Base-by-base conservation (phyloP, 2,329 filamentous ascomycete genomes). In the Aspergillus alliaceus region DNA sequence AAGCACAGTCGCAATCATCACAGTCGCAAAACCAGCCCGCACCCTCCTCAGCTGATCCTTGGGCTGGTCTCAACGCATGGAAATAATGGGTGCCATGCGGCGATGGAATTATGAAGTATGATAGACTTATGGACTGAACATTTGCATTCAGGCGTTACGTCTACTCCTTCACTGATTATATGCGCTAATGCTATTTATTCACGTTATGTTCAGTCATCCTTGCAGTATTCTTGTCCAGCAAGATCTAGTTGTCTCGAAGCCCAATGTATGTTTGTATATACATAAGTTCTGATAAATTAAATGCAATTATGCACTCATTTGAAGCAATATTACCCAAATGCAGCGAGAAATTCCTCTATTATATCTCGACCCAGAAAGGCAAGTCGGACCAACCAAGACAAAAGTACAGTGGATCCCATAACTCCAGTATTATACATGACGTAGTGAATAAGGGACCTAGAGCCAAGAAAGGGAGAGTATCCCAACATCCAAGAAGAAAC, bases 41-140 rank as follows among this genome's bases (percentile, higher is more conserved):
- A 50, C 65, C 71, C 31, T 67, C 66, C 42, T 60, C 68, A 12
- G 66, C 68, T 59, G 86, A 91, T 78, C 88, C 87, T 7, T 91
- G 87, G 87, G 86, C 87, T 15, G 88, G 87, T 4, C 72, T 91
- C 64, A 88, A 83, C 75, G 84, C 82, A 46, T 90, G 87, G 87
- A 89, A 88, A 71, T 89, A 70, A 55, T 48, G 31, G 20, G n/a
- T 29, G n/a, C 14, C 25, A 32, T 34, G 42, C 24, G 4, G 24
- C 51, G 27, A 25, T 22, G 24, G 15, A n/a, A 49, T 57, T 29
- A 63, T 56, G 54, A 66, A 56, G 54, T 62, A 66, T 57, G 64
- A 64, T 66, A 66, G 62, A 65, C 57, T 54, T 59, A 51, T 27
- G 40, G 46, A 46, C 22, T 29, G 47, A n/a, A 44, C 14, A 35